Percentiles rank a stretch among this genome's conserved stretches.
Conservation (phyloP, 1,284 basidiomycete species). For the Irpex sp. region DNA sequence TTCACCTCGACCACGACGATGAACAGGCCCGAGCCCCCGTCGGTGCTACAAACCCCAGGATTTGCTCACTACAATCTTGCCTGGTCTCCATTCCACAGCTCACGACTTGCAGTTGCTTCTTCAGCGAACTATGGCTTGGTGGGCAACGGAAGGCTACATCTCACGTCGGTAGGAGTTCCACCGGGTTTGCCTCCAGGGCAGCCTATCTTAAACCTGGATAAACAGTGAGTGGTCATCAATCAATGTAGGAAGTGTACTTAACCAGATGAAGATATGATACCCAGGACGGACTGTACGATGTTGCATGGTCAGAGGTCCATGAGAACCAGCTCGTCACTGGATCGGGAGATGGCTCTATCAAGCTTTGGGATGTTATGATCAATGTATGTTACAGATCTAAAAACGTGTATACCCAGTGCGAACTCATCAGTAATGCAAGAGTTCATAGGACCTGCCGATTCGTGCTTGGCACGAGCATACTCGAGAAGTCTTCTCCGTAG, state of each 20-base stretch:
- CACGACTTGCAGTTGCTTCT: conserved; percentile 80
- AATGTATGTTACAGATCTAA: conserved; percentile 50
- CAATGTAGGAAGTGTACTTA: too few relatives aligned
- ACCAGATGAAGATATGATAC: too few relatives aligned
- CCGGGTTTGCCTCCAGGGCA: conserved; percentile 31
- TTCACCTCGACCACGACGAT: conserved; percentile 27
- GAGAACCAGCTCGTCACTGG: conserved; percentile 91
- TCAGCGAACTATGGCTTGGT: conserved; percentile 94
- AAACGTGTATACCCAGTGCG: conserved; percentile 9
- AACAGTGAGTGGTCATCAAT: conserved; percentile 41
- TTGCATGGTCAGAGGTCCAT: conserved; percentile 91
- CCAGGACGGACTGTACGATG: conserved; percentile 89
- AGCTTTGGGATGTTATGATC: conserved; percentile 87
- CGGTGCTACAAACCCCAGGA: conserved; percentile 64
- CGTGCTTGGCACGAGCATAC: conserved; percentile 92
- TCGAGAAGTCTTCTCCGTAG: conserved; percentile 89
- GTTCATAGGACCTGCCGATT: conserved; percentile 76
- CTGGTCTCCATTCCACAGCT: conserved; percentile 90
- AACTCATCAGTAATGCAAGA: conserved; percentile 22
- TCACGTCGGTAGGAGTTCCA: conserved; percentile 50
- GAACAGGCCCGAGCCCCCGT: conserved; percentile 39
- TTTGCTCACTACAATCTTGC: conserved; percentile 87
- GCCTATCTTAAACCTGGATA: conserved; percentile 51
- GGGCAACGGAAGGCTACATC: conserved; percentile 85
- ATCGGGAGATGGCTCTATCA: conserved; percentile 88